Percentiles rank a stretch among this genome's conserved stretches.
These are phyloP conservation scores for Syzygium aqueum DNA, from an alignment of 345 rosid species.

Conservation along the genomic window DNA sequence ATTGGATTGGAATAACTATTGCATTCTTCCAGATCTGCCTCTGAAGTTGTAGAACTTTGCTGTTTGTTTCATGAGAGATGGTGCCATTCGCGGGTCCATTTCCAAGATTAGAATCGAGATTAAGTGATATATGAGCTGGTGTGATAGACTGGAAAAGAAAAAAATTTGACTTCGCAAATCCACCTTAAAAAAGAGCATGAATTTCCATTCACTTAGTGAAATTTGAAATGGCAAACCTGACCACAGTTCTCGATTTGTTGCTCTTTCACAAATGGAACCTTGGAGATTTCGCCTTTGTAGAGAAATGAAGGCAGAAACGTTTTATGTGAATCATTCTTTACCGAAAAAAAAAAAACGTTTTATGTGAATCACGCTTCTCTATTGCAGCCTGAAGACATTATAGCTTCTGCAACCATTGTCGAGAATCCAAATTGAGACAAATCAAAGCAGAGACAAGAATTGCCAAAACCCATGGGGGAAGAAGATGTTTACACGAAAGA, in stretches of 20 bases:
- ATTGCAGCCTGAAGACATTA: not conserved
- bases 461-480: constrained; percentile 13
- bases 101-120: not conserved
- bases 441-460: not conserved
- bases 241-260: not conserved
- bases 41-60: not conserved
- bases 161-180: not conserved
- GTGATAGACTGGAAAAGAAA: not conserved
- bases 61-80: not conserved
- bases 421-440: not conserved
- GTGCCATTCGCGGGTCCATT: not conserved
- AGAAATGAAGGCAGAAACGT: not conserved
- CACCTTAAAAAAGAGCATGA: not conserved
- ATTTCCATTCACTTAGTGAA: too few species aligned
- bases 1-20: not conserved
- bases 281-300: not conserved
- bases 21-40: not conserved
- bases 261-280: not conserved
- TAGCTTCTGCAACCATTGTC: not conserved
- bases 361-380: not conserved
- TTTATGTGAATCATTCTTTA: not conserved
- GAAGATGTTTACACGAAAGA: constrained; percentile 53
- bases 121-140: not conserved
- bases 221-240: too few species aligned
- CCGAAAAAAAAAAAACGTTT: too few species aligned